These are phyloP conservation scores for Filobasidium wieringae DNA, from an alignment of 768 basidiomycete genomes.

Conservation along the genomic window DNA sequence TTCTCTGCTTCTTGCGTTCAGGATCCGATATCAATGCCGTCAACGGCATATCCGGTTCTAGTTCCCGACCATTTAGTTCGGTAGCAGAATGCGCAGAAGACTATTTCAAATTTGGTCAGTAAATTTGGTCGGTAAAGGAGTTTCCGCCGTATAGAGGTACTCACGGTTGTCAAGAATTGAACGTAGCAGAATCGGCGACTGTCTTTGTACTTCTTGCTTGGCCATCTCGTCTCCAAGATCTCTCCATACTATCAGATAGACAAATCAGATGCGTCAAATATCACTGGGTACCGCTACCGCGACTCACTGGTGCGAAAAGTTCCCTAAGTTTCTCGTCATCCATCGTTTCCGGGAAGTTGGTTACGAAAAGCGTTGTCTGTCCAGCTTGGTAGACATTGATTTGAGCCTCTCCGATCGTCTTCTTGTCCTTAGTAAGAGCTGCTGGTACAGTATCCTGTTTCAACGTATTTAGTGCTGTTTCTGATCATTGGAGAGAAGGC, in stretches of 20 bases:
- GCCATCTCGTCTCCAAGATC: slow-evolving; percentile 93
- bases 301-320: slow-evolving; percentile 62
- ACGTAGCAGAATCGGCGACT: slow-evolving; percentile 88
- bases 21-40: slow-evolving; percentile 84
- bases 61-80: slow-evolving; percentile 63
- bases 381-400: slow-evolving; percentile 79
- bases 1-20: slow-evolving; percentile 73
- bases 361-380: slow-evolving; percentile 87
- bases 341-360: slow-evolving; percentile 78
- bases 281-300: background rate
- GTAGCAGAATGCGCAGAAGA: slow-evolving; percentile 55
- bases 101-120: slow-evolving; percentile 37
- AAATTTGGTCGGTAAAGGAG: background rate
- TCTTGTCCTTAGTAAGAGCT: slow-evolving; percentile 90
- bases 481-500: background rate
- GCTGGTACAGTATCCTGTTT: slow-evolving; percentile 67
- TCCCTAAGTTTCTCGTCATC: slow-evolving; percentile 66
- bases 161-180: slow-evolving; percentile 72
- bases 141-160: slow-evolving; percentile 34
- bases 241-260: slow-evolving; percentile 56
- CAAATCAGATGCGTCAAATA: background rate
- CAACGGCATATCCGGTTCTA: slow-evolving; percentile 56
- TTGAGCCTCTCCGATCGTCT: slow-evolving; percentile 62
- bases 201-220: slow-evolving; percentile 88
- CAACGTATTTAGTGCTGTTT: background rate